phyloP scores from a whole-genome alignment of 1,139 yeast species.

The Meyerozyma carpophila region DNA sequence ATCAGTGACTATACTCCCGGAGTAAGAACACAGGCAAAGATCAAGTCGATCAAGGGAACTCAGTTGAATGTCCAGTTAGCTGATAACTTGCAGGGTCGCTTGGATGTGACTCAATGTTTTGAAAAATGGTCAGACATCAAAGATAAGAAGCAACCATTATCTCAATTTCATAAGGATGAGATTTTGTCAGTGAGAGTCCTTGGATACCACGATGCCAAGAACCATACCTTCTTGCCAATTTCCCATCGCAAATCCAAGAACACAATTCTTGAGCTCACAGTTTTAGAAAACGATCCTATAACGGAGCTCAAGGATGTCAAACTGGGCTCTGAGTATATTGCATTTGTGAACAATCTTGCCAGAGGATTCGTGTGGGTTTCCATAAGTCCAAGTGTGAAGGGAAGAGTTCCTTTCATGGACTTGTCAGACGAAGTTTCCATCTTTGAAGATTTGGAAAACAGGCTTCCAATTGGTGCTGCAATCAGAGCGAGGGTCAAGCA shows the following conservation, averaged over 20 bases:
- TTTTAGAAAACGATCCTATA: constrained; percentile 31
- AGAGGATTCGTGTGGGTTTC: constrained; percentile 63
- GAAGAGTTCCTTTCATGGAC: constrained; percentile 64
- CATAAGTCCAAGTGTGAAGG: constrained; percentile 62
- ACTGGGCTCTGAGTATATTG: constrained; percentile 40
- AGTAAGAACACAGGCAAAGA: constrained; percentile 50
- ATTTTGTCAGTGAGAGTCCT: constrained; percentile 59
- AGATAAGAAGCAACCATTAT: constrained; percentile 56
- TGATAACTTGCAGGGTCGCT: constrained; percentile 74
- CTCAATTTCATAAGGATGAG: constrained; percentile 55
- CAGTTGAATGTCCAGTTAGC: constrained; percentile 75
- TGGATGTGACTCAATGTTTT: constrained; percentile 72
- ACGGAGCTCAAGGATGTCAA: constrained; percentile 32
- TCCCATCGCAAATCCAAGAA: constrained; percentile 53
- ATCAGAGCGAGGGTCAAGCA: constrained; percentile 53
- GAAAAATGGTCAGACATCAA: constrained; percentile 50
- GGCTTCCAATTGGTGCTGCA: constrained; percentile 69
- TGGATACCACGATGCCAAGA: constrained; percentile 73
- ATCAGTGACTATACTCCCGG: constrained; percentile 58
- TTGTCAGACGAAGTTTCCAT: constrained; percentile 51
- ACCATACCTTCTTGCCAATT: constrained; percentile 64
- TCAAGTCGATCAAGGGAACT: constrained; percentile 64
- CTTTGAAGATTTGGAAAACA: constrained; percentile 47
- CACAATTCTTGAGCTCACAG: constrained; percentile 61
- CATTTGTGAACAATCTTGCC: constrained; percentile 50